Evolutionary conservation across 257 asterid species (phyloP).

Genomic region (Solanum verrucosum): DNA sequence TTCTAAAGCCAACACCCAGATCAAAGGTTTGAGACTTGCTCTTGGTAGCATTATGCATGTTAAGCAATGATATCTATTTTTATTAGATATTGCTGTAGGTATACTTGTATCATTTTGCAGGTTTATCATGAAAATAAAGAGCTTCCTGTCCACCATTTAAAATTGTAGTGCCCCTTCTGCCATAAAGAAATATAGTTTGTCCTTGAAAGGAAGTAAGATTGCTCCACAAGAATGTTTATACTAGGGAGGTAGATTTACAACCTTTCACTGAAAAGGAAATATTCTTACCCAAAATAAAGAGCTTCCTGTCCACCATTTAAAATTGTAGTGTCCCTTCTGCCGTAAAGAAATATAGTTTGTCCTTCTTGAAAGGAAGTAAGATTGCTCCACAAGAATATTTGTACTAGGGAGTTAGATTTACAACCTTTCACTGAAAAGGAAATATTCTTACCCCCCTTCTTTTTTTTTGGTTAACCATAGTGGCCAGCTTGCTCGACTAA

Average conservation of each 20-base stretch:
- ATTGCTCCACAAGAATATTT: background rate
- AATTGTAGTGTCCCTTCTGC: background rate
- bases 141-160: background rate
- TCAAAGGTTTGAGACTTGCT: slow-evolving; percentile 56
- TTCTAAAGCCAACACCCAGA: slow-evolving; percentile 65
- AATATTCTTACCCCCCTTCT: background rate
- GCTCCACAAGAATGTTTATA: background rate
- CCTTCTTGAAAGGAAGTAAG: background rate
- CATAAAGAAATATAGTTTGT: background rate
- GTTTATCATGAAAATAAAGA: background rate
- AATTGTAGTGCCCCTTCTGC: background rate
- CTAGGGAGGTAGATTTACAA: background rate
- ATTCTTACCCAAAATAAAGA: background rate
- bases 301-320: background rate
- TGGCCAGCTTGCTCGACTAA: background rate
- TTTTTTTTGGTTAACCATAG: background rate
- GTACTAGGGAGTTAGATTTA: background rate
- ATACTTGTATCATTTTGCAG: background rate
- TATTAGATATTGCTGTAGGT: background rate
- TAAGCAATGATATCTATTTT: background rate
- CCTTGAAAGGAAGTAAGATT: background rate
- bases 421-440: background rate
- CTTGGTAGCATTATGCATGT: background rate
- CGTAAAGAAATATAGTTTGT: background rate
- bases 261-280: background rate